A percentile compares a stretch with the other conserved stretches of the same genome.
These are phyloP conservation scores for Fraxinus sp. DNA, from an alignment of 305 asterid species.

Conservation along the genomic window DNA sequence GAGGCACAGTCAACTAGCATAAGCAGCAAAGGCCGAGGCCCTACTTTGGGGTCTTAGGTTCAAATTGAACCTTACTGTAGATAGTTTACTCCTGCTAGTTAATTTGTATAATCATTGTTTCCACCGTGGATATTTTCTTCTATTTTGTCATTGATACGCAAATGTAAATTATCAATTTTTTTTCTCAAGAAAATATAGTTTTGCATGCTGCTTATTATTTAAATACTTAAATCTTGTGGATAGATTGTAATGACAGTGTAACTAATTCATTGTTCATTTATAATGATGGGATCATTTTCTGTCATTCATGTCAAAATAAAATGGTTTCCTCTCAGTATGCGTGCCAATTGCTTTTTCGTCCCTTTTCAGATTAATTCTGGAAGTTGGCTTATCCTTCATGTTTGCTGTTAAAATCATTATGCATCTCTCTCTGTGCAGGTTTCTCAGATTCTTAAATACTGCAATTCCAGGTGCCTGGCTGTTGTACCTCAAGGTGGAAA, in stretches of 20 bases:
- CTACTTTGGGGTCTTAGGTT: neutral
- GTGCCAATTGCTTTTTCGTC: conserved; percentile 13
- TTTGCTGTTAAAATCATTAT: conserved; percentile 20
- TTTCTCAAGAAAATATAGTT: neutral
- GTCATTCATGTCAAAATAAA: conserved; percentile 3
- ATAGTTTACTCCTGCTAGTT: neutral
- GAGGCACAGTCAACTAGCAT: neutral
- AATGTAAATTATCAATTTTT: neutral
- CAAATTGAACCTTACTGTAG: neutral
- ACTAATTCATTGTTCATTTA: neutral
- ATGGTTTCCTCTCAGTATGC: neutral
- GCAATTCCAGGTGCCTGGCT: conserved; percentile 80
- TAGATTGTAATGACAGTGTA: neutral
- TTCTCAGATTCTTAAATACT: conserved; percentile 84
- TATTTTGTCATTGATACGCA: neutral
- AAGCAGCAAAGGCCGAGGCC: neutral
- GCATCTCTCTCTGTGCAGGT: conserved; percentile 52
- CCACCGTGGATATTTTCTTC: neutral
- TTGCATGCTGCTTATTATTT: neutral
- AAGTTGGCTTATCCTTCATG: conserved; percentile 8
- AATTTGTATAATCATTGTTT: neutral
- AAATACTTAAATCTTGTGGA: neutral
- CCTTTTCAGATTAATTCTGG: neutral
- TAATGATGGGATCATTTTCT: neutral
- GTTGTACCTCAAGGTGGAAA: conserved; percentile 99